Base-by-base conservation (phyloP, 148 eudicot genomes). In the Tetragonia tetragonoides region DNA sequence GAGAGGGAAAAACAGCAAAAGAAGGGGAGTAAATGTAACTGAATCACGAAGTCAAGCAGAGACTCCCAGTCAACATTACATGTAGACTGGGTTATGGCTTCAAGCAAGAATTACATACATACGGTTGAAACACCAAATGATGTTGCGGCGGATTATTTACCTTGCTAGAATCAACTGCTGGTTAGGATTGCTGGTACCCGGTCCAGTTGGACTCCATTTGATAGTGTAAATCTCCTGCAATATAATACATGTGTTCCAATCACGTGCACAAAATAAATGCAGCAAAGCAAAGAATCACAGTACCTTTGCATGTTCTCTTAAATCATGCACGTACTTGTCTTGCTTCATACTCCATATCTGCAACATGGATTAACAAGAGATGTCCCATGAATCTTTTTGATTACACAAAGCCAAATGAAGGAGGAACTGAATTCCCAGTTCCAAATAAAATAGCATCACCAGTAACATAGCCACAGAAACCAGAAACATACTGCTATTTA, bases 341-440 rank as follows among this genome's bases (percentile, higher is more conserved):
- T 89, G 90, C 80, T 87, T 87, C 85, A 85, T 62, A 78, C 86
- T 89, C 92, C 92, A 89, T 80, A 89, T 87, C 92, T 89, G 81
- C 84, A 78, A 18, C 14, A 49, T n/a, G 73, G 74, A 16, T 47
- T 46, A 47, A 71, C 10, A 49, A 15, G 57, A 24, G 38, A 53
- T 53, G 39, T 46, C 17, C 38, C 38, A 23, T 6, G 41, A 51
- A 53, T 16, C 54, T 16, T 49, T 49, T 15, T 12, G 1, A 71
- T 16, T 21, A 38, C 24, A 5, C 47, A 51, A 37, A 34, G 10
- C 17, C 10, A 5, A 41, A 42, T 18, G 8, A 44, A 10, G 17
- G 21, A 59, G 21, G 62, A 20, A 59, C 62, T 16, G 6, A 59
- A 59, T 59, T 8, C 21, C 21, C 62, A 59, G 16, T 59, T 16